These are phyloP conservation scores for Puccinia coronata DNA, from an alignment of 1,284 basidiomycete genomes.

Conservation along the genomic window DNA sequence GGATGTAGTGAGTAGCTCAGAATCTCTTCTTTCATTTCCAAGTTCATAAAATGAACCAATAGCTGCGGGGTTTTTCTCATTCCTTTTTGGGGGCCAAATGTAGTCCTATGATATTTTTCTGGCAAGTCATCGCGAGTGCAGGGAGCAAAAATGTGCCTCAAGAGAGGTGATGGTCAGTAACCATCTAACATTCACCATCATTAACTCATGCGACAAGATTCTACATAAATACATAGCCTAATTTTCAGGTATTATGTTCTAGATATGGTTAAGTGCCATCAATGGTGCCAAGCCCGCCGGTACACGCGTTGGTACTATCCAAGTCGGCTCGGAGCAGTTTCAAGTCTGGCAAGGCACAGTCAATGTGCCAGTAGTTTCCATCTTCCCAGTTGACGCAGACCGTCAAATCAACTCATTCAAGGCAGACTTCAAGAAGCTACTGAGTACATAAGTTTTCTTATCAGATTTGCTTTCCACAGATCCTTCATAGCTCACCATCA, in stretches of 20 bases:
- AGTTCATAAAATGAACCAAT: no score
- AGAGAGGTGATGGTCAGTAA: slow-evolving; percentile 3
- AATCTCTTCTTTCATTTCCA: no score
- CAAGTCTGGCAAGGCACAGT: slow-evolving; percentile 11
- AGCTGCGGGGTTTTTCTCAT: neutral
- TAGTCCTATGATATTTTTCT: slow-evolving; percentile 25
- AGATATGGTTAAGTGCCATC: slow-evolving; percentile 4
- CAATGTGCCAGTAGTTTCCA: neutral
- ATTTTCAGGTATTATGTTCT: no score
- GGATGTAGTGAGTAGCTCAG: slow-evolving; percentile 23
- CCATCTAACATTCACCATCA: no score
- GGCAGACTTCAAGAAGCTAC: neutral
- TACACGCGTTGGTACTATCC: neutral
- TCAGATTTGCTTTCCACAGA: neutral
- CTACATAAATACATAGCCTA: neutral
- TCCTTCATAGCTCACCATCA: neutral
- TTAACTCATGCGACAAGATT: neutral
- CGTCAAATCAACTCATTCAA: neutral
- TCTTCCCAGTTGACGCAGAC: neutral
- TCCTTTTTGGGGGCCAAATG: no score
- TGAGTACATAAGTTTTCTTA: neutral
- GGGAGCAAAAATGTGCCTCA: slow-evolving; percentile 10
- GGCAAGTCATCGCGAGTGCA: neutral
- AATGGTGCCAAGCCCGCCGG: slow-evolving; percentile 9
- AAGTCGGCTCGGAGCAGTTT: neutral